A percentile compares a stretch with the other conserved stretches of the same genome.
Evolutionary conservation across 164 flowering plant species (phyloP).

Genomic region (Houttuynia cordata): DNA sequence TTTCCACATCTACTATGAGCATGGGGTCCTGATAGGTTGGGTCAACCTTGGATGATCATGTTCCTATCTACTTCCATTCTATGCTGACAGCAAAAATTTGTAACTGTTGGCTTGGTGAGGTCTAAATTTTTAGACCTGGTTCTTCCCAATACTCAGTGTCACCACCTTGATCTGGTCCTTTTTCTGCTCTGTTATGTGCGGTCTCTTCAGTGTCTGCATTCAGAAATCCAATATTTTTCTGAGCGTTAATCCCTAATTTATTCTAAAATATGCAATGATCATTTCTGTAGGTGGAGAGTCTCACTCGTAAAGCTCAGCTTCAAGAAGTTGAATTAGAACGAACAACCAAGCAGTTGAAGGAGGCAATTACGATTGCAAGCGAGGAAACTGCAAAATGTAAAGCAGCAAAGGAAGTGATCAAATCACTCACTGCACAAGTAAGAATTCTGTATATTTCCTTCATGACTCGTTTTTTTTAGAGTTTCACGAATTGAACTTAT

Average conservation of each 20-base stretch:
- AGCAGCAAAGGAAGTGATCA: constrained; percentile 97
- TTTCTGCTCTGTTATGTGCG: background rate
- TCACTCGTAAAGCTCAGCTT: constrained; percentile 72
- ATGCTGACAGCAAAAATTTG: too few species aligned
- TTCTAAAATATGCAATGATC: background rate
- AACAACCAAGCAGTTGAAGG: constrained; percentile 78
- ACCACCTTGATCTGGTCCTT: background rate
- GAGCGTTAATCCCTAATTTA: background rate
- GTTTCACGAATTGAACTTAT: background rate
- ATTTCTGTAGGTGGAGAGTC: constrained; percentile 67
- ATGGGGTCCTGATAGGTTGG: too few species aligned
- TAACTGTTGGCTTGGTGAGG: too few species aligned
- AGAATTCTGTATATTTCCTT: constrained; percentile 7
- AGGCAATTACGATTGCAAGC: constrained; percentile 73
- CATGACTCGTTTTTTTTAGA: too few species aligned
- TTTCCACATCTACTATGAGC: background rate
- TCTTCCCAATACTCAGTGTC: too few species aligned
- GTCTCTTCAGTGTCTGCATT: background rate
- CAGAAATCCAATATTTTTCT: background rate
- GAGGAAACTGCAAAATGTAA: constrained; percentile 93
- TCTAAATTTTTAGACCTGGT: too few species aligned
- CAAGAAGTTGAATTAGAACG: constrained; percentile 84
- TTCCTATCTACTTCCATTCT: too few species aligned
- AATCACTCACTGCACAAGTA: constrained; percentile 95
- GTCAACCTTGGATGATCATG: too few species aligned